Conservation (phyloP, 2,329 filamentous ascomycete genomes). For the Eurotiales sp. region DNA sequence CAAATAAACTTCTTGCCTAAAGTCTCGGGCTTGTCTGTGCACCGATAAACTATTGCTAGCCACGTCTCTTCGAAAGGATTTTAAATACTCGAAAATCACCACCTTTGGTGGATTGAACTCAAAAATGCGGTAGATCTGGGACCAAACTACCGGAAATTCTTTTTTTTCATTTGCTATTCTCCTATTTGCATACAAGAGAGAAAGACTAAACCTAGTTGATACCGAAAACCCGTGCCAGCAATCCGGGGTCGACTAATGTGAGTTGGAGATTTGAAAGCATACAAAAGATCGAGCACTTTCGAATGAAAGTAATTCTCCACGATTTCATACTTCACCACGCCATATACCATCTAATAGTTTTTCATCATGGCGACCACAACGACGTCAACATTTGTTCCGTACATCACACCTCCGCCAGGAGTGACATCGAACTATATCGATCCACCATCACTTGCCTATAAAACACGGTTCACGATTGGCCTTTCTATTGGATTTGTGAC, state of each 20-base stretch:
- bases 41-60: constrained; percentile 1
- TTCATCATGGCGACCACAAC: constrained; percentile 11
- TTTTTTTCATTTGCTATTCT: neutral
- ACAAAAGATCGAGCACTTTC: neutral
- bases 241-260: neutral
- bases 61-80: neutral
- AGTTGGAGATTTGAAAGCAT: neutral
- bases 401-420: constrained; percentile 9
- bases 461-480: constrained; percentile 14
- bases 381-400: constrained; percentile 12
- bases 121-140: neutral
- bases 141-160: neutral
- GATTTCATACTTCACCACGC: neutral
- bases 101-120: no score
- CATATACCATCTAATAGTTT: neutral
- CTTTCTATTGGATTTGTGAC: constrained; percentile 8
- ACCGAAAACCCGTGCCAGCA: neutral
- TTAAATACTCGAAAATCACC: no score
- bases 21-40: constrained; percentile 1
- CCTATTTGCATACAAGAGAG: neutral
- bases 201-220: no score
- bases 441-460: constrained; percentile 7
- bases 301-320: neutral
- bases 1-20: neutral
- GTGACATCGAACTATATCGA: constrained; percentile 6